A percentile compares a stretch with the other conserved stretches of the same genome.
Conservation (phyloP, 2,329 filamentous ascomycete species). For the Aspergillus sp. region DNA sequence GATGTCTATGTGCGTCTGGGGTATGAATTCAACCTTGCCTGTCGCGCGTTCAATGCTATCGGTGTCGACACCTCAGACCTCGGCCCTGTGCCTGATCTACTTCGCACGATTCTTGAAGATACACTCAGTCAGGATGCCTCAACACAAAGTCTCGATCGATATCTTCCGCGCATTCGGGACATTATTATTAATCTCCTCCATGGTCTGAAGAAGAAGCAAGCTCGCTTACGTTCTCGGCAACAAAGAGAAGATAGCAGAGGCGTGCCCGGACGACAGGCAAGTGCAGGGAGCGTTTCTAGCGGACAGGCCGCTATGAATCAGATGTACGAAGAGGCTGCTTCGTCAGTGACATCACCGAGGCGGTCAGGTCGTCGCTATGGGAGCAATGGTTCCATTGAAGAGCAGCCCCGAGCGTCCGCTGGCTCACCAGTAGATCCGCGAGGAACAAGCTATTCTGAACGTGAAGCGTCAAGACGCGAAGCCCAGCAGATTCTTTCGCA, state of each 20-base stretch:
- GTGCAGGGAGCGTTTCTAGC: slow-evolving; percentile 43
- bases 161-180: slow-evolving; percentile 88
- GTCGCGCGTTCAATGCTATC: slow-evolving; percentile 92
- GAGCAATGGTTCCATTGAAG: slow-evolving; percentile 35
- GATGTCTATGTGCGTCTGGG: slow-evolving; percentile 96
- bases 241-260: slow-evolving; percentile 45
- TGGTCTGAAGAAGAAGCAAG: slow-evolving; percentile 94
- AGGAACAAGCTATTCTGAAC: slow-evolving; percentile 29
- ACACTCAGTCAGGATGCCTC: slow-evolving; percentile 96
- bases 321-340: slow-evolving; percentile 36
- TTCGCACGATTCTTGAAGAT: slow-evolving; percentile 87
- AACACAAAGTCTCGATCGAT: slow-evolving; percentile 86
- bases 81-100: slow-evolving; percentile 86
- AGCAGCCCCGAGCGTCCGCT: slow-evolving; percentile 22
- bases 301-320: slow-evolving; percentile 43
- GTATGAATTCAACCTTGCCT: slow-evolving; percentile 99
- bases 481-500: slow-evolving; percentile 41
- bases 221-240: slow-evolving; percentile 65
- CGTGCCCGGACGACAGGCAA: slow-evolving; percentile 38
- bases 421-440: slow-evolving; percentile 25
- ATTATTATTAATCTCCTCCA: slow-evolving; percentile 98
- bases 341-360: slow-evolving; percentile 26
- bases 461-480: slow-evolving; percentile 36
- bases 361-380: slow-evolving; percentile 32
- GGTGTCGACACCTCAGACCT: slow-evolving; percentile 93